Percentiles rank a stretch among this genome's conserved stretches.
These are phyloP conservation scores for Rossbeevera mucosa DNA, from an alignment of 768 basidiomycete genomes.

Conservation along the genomic window DNA sequence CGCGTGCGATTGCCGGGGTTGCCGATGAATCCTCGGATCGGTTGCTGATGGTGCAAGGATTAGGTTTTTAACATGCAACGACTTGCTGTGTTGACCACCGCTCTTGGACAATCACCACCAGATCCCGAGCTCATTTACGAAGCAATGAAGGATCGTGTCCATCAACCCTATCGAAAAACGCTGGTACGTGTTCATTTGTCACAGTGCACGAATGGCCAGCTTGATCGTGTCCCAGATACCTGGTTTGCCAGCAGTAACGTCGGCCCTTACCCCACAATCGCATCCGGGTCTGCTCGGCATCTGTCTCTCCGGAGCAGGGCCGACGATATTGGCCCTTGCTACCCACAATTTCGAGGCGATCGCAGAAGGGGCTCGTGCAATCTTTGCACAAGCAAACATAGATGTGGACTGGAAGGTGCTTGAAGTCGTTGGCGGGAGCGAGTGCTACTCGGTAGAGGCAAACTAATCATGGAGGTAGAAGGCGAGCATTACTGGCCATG, in stretches of 20 bases:
- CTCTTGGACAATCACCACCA: slow-evolving; percentile 84
- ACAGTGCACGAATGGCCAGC: neutral
- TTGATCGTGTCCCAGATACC: slow-evolving; percentile 63
- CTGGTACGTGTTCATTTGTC: slow-evolving; percentile 50
- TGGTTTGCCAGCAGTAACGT: slow-evolving; percentile 89
- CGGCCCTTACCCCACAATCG: slow-evolving; percentile 76
- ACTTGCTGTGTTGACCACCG: slow-evolving; percentile 92
- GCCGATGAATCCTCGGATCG: neutral
- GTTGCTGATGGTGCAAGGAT: neutral
- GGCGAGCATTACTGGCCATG: slow-evolving; percentile 21
- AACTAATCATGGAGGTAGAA: slow-evolving; percentile 10
- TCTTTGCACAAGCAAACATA: slow-evolving; percentile 68
- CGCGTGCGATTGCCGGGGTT: neutral
- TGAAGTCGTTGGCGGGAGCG: slow-evolving; percentile 50
- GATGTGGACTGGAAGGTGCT: slow-evolving; percentile 90
- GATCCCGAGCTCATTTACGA: slow-evolving; percentile 97
- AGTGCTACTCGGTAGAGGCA: slow-evolving; percentile 18
- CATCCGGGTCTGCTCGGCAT: slow-evolving; percentile 97
- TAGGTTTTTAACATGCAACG: slow-evolving; percentile 98
- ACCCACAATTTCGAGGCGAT: slow-evolving; percentile 80
- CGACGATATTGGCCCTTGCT: slow-evolving; percentile 94
- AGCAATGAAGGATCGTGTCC: slow-evolving; percentile 97
- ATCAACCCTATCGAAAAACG: slow-evolving; percentile 90
- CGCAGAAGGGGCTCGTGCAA: slow-evolving; percentile 70
- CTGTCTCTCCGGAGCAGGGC: slow-evolving; percentile 96